Percentiles rank a stretch among this genome's conserved stretches.
These are phyloP conservation scores for Starmera dryadoides DNA, from an alignment of 805 yeast species.

Conservation along the genomic window DNA sequence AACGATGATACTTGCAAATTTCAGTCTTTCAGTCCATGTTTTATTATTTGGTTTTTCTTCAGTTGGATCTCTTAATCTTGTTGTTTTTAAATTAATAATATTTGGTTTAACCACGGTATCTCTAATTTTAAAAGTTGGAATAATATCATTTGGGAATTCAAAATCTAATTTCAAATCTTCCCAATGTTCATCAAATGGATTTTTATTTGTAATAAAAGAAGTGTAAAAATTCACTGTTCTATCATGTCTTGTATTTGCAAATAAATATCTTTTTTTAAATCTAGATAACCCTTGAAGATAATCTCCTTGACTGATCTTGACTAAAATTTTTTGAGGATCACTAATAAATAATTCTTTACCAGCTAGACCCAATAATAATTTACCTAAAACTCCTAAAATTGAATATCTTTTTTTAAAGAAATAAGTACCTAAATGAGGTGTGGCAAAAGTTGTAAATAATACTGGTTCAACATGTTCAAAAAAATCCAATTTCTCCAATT, in stretches of 20 bases:
- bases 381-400: conserved; percentile 43
- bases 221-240: conserved; percentile 86
- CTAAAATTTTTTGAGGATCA: conserved; percentile 37
- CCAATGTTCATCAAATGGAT: conserved; percentile 65
- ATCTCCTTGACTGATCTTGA: conserved; percentile 27
- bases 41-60: conserved; percentile 3
- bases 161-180: conserved; percentile 32
- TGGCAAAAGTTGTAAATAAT: conserved; percentile 60
- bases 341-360: conserved; percentile 69
- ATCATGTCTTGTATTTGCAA: conserved; percentile 78
- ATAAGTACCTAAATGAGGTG: conserved; percentile 67
- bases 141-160: conserved; percentile 34
- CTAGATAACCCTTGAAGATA: conserved; percentile 47
- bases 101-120: conserved; percentile 34
- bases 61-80: conserved; percentile 14
- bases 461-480: conserved; percentile 56
- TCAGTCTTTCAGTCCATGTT: conserved; percentile 12
- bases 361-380: conserved; percentile 51
- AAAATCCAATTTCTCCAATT: conserved; percentile 45
- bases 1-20: conserved; percentile 16
- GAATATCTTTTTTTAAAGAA: conserved; percentile 32
- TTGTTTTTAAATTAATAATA: conserved; percentile 41
- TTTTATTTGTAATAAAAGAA: conserved; percentile 61
- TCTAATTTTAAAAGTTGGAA: conserved; percentile 27
- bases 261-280: conserved; percentile 50